Conservation (phyloP, 371 early-diverging fungal species). For the Syncephalastrum monosporum region DNA sequence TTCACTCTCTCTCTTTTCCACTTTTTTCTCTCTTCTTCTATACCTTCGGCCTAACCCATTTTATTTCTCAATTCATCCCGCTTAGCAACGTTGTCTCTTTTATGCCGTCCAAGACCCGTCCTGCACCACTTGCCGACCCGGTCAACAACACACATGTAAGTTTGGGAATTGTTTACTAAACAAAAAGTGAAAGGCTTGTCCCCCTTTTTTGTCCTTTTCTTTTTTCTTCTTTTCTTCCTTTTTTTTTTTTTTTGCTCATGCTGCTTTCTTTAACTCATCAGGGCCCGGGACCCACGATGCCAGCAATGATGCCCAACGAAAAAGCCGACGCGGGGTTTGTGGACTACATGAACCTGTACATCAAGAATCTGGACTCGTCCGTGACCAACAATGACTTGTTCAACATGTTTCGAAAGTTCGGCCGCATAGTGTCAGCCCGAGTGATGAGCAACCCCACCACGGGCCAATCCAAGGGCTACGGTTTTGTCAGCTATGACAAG, state of each 20-base stretch:
- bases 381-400: conserved; percentile 37
- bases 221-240: conserved; percentile 10
- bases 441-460: conserved; percentile 43
- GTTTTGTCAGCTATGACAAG: conserved; percentile 38
- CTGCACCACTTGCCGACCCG: conserved; percentile 1
- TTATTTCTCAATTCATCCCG: too few species aligned
- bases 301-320: background rate
- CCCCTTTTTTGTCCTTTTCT: background rate
- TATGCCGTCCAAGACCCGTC: conserved; percentile 16
- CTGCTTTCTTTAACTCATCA: conserved; percentile 5
- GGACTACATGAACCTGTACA: conserved; percentile 35
- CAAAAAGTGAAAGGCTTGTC: conserved; percentile 7
- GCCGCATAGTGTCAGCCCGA: conserved; percentile 39
- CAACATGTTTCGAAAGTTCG: conserved; percentile 35
- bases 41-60: background rate
- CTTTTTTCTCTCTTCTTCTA: conserved; percentile 1
- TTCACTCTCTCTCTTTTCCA: background rate
- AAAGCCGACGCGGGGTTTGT: conserved; percentile 15
- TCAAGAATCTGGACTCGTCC: conserved; percentile 39
- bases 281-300: background rate
- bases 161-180: conserved; percentile 19
- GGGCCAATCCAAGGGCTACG: conserved; percentile 45
- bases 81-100: conserved; percentile 13
- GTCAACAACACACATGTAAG: conserved; percentile 15
- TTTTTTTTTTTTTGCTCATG: conserved; percentile 1